Base-by-base conservation (phyloP, 345 rosid species). In the Eucalyptus cladocalyx region DNA sequence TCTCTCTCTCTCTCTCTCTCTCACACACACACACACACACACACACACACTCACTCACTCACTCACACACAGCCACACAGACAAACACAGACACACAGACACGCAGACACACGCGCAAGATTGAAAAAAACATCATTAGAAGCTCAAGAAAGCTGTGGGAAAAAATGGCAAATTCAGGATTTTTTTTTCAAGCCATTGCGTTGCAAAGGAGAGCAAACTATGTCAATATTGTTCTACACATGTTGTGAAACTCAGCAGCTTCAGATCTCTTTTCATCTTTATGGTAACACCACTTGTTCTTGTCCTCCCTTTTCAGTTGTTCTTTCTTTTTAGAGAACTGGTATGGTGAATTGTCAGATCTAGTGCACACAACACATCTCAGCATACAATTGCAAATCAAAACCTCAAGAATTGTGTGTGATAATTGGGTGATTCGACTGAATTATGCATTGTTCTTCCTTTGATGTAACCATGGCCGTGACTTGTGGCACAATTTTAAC, bases 101-200 rank as follows among this genome's bases (percentile, higher is more conserved):
- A 7, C 10, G 21, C 58, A 18, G 5, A 19, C 26, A 54, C 56
- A 81, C 9, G 4, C 34, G 18, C 43, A 49, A 89, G 62, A 30
- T 51, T 23, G 80, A 48, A 69, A 21, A 19, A 18, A 49, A 87
- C 80, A 86, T 93, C 88, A 88, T 26, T n/a, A 87, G 89, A 90
- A 95, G 97, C 93, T 95, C 97, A 95, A 95, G 97, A 95, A 95
- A 95, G 97, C 96, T 92, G 96, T 95, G 97, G 97, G 96, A 95
- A 89, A 93, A 91, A 92, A 95, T 95, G 97, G 91, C 94, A 80
- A 86, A 88, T 91, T 91, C 94, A 91, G 96, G 95, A 91, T 90
- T 92, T 92, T 40, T 17, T n/a, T 85, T 60, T 15, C 54, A 48
- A 40, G n/a, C 72, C 67, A 37, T 14, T 12, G 42, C 3, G 17